Base-by-base conservation (phyloP, 495 filamentous ascomycete species). In the Hyaloscypha finlandica region DNA sequence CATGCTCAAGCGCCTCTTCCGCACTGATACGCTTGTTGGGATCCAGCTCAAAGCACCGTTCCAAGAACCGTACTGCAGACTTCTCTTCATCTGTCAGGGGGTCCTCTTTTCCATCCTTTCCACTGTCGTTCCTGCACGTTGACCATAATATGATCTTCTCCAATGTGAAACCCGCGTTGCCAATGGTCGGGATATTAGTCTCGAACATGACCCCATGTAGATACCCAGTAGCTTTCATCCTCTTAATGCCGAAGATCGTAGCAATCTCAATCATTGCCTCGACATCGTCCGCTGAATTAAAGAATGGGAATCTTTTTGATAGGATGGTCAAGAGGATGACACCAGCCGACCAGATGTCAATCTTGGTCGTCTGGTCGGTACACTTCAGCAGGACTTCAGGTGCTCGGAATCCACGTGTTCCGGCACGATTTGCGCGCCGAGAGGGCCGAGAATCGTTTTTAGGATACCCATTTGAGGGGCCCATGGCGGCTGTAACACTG, bases 381-480 rank as follows among this genome's bases (percentile, higher is more conserved):
- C 95, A 99, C 77, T 99, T 99, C 77, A 99, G 90, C 1, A 99
- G 85, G 19, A 99, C 95, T 76, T 99, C 95, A 52, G 95, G 95
- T 0, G 95, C 96, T 30, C 95, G 90, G 76, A 99, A 99, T 2
- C 95, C 95, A 68, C 95, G 83, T 16, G 95, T 99, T n/a, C 95
- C 95, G 16, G 95, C 95, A 58, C 95, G 87, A 77, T 99, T 99
- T 25, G 95, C 95, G 35, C 95, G 88, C 29, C 92, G 85, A 51
- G 93, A 93, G 0, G 91, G 88, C n/a, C 95, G 86, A 19, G 86
- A 88, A 74, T 99, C 95, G 66, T 91, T 90, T 74, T 93, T 92
- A 0, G 90, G 92, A 72, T 94, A 94, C 9, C 91, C 92, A 25
- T 77, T 80, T 30, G 90, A 86, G 4, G 81, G 74, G 3, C 80